Evolutionary conservation across 495 filamentous ascomycete genomes (phyloP), one percentile per base, ranked within the genome.

Genomic region (Aspergillus sparsus): DNA sequence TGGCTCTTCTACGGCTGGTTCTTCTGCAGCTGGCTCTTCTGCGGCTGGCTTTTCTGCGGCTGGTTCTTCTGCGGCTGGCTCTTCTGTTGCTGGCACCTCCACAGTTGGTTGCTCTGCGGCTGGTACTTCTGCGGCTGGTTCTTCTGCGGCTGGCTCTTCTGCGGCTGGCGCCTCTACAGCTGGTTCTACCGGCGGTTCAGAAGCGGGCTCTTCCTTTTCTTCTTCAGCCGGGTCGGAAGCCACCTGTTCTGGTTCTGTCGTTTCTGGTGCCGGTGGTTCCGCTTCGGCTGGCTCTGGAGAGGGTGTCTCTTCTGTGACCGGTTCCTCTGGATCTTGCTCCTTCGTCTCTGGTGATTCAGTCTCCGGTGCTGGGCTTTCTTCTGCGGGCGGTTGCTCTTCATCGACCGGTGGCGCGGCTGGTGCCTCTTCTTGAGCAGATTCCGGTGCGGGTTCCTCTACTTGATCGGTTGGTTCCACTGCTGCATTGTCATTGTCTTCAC

Each of bases 401-500:
- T 60, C 51, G 7, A n/a, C 27, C 13, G 58, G 39, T 42, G 9
- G 5, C 39, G 39, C 39, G 12, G 12, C 9, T 16, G 59, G 27
- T 16, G 37, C 21, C 18, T 60, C 58, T 50, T 50, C 58, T 13
- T 42, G 33, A 49, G 53, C 63, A 54, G 68, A 57, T 41, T 69
- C 62, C 5, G 60, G 49, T 56, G 49, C 63, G 1, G 46, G 53
- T 15, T 42, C 46, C 56, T 66, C 55, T 49, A 60, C 64, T 13
- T 58, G 33, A 2, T 54, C 64, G 16, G 27, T 53, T 42, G 56
- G 18, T 16, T 52, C 62, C 9, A 58, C 49, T n/a, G 57, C 36
- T 16, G 55, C 44, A 18, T 63, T 63, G 18, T 68, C 55, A 47
- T 16, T 47, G 37, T 71, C 69, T 39, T 62, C 66, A 10, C 68